A percentile compares a stretch with the other conserved stretches of the same genome.
phyloP scores from a whole-genome alignment of 2,329 filamentous ascomycete species.

The Hypoxylon sp. region DNA sequence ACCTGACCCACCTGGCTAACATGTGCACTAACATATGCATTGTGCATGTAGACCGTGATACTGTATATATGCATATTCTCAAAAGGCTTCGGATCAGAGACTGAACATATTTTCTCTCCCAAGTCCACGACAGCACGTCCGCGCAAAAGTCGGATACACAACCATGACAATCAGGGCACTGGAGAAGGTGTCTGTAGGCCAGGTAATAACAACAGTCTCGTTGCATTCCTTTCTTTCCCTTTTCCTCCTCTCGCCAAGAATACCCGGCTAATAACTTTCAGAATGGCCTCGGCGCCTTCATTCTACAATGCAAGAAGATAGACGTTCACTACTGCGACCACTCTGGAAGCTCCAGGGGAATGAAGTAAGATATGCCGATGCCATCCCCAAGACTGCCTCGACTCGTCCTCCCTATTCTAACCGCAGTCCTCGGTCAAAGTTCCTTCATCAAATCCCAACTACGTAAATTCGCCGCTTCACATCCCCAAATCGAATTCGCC shows the following conservation, averaged over 20 bases:
- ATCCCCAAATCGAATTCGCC: slow-evolving; percentile 90
- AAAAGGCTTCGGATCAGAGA: no score
- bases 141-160: slow-evolving; percentile 44
- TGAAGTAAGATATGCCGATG: slow-evolving; percentile 82
- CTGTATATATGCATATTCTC: no score
- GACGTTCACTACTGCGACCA: slow-evolving; percentile 98
- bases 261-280: slow-evolving; percentile 49
- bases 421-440: slow-evolving; percentile 53
- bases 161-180: slow-evolving; percentile 65
- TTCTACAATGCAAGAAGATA: slow-evolving; percentile 94
- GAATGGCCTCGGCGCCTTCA: slow-evolving; percentile 97
- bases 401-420: slow-evolving; percentile 43
- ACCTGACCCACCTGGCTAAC: no score
- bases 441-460: slow-evolving; percentile 82
- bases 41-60: background rate
- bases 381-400: no score
- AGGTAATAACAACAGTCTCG: slow-evolving; percentile 51
- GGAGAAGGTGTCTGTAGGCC: slow-evolving; percentile 60
- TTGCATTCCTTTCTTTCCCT: background rate
- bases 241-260: background rate
- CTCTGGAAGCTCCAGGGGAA: slow-evolving; percentile 90
- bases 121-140: background rate
- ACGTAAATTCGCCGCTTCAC: slow-evolving; percentile 76
- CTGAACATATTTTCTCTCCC: slow-evolving; percentile 2
- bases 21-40: no score